Evolutionary conservation across 371 early-diverging fungal species (phyloP), one percentile per base, ranked within the genome.

Genomic region (Circinella umbellata): DNA sequence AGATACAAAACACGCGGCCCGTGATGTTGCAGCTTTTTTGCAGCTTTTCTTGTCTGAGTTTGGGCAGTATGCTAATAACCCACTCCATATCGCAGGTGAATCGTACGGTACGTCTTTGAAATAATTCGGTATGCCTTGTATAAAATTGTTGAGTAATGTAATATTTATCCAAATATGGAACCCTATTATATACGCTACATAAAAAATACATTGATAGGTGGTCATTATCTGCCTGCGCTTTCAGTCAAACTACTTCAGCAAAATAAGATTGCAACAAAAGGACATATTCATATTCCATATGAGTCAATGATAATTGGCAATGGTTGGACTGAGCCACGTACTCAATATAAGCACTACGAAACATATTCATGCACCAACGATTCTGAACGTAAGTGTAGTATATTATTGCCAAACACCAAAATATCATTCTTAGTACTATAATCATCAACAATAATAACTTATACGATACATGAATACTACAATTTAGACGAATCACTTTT

Each of bases 301-400:
- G 87, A 84, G 13, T 89, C 92, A 8, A 79, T 96, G 70, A 79
- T 91, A 49, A 91, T 96, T 65, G 97, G 97, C 38, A 98, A 97
- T 75, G 97, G 96, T 3, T 81, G 94, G 78, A 93, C 93, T 5
- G 93, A 96, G 55, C 94, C 94, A 34, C 81, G 90, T 68, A 83
- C 87, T 1, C 98, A 98, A 78, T 93, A 90, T 79, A 85, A 93
- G 76, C 91, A 90, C 77, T 96, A 95, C 77, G 88, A 92, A 8
- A 86, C 90, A 55, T 94, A 93, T 88, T 92, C 92, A 0, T 93
- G 93, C 72, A 88, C 92, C 48, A 63, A 63, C 13, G 72, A 80
- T 49, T 63, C 67, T 35, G 27, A 34, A 37, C 66, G 76, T 73
- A 72, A 73, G 72, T 27, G 27, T 27, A 27, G 27, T 27, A 27